Base-by-base conservation (phyloP, 176 grass and related monocot genomes). In the Juncus inflexus region DNA sequence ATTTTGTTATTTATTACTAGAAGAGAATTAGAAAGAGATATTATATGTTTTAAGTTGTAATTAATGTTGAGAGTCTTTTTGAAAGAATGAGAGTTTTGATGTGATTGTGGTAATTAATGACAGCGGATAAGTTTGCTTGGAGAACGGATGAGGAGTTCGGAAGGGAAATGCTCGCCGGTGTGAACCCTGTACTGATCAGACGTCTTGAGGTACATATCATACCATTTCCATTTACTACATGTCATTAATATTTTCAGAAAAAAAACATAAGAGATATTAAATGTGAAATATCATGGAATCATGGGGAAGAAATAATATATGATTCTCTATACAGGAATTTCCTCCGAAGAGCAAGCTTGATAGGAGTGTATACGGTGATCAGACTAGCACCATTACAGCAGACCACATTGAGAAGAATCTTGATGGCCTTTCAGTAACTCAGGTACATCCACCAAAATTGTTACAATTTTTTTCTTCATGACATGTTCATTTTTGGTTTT, bases 121-220 rank as follows among this genome's bases (percentile, higher is more conserved):
- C 72, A 83, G 91, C 78, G 58, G 66, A 79, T 37, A 79, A 83
- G 7, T 75, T 75, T 81, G 88, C 80, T 12, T 97, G 94, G 94
- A 97, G 85, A 65, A 79, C 80, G 19, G 88, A 97, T 7, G 94
- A 92, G 15, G 88, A 97, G 74, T 97, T 97, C 67, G 80, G 79
- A 1, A 64, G 94, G 60, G 88, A 97, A 81, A 92, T 86, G 80
- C 82, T 97, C 38, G 94, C 87, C 35, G 92, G 92, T 5, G 85
- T 97, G 37, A 97, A 97, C 67, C 92, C 92, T 3, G 85, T 97
- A 28, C 52, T 81, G 7, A 97, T 97, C 58, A 80, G 42, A 64
- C 85, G 65, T 12, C 72, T 97, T 59, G 75, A 72, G 87, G 84
- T 95, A 81, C 12, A 75, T 61, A 75, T 61, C 37, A 37, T 40